A percentile compares a stretch with the other conserved stretches of the same genome.
phyloP scores from a whole-genome alignment of 495 filamentous ascomycete species.

The Trichoderma orchidacearum region DNA sequence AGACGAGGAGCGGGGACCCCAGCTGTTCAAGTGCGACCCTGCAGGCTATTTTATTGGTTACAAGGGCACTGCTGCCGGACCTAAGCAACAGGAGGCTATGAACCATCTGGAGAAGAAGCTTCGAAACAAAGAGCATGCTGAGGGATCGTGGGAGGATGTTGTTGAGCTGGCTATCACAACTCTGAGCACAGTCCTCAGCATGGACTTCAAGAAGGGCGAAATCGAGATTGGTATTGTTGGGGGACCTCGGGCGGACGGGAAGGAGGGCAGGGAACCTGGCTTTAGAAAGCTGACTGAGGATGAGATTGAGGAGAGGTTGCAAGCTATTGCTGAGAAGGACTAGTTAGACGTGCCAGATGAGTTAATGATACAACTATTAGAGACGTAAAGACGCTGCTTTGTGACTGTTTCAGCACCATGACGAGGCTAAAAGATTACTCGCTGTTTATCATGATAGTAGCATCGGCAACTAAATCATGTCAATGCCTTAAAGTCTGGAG shows the following conservation, averaged over 20 bases:
- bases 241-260: conserved; percentile 61
- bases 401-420: too few species aligned
- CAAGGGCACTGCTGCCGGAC: conserved; percentile 93
- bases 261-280: conserved; percentile 58
- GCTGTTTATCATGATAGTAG: too few species aligned
- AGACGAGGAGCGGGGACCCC: conserved; percentile 85
- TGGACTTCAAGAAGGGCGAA: conserved; percentile 99
- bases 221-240: conserved; percentile 96
- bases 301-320: conserved; percentile 95
- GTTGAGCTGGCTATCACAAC: conserved; percentile 92
- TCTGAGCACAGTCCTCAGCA: conserved; percentile 87
- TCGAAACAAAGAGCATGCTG: conserved; percentile 95
- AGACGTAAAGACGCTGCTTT: too few species aligned
- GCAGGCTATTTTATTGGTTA: conserved; percentile 96
- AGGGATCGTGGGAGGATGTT: conserved; percentile 92
- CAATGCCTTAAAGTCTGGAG: not conserved
- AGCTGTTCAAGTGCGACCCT: conserved; percentile 96
- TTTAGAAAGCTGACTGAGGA: conserved; percentile 91
- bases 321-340: conserved; percentile 97
- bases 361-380: conserved; percentile 1
- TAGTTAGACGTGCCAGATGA: conserved; percentile 27
- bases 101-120: conserved; percentile 98
- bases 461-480: too few species aligned
- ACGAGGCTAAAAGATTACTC: not conserved
- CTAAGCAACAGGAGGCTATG: conserved; percentile 95